These are phyloP conservation scores for Pyracantha coccinea DNA, from an alignment of 331 rosid genomes.

Conservation along the genomic window DNA sequence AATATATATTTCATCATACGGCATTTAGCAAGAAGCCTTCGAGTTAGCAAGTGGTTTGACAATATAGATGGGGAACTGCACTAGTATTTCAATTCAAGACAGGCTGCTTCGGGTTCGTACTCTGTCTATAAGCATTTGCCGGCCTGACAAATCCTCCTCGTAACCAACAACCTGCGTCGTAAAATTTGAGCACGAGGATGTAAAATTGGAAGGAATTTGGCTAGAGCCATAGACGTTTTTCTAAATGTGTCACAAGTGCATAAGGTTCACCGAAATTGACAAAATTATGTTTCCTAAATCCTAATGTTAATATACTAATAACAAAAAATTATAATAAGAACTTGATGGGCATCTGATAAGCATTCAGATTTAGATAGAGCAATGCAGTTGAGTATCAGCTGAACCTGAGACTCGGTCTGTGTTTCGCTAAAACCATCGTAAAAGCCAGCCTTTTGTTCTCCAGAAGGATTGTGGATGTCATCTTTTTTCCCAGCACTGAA, in stretches of 20 bases:
- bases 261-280: neutral
- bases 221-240: conserved; percentile 8
- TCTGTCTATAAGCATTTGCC: conserved; percentile 89
- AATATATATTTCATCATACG: neutral
- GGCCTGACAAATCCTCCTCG: conserved; percentile 91
- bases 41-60: neutral
- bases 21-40: conserved; percentile 10
- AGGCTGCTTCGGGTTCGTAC: conserved; percentile 69
- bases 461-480: conserved; percentile 34
- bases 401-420: conserved; percentile 95
- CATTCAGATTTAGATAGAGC: neutral
- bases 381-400: conserved; percentile 4
- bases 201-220: conserved; percentile 7
- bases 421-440: conserved; percentile 84
- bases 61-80: neutral
- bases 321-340: neutral
- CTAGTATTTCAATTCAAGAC: conserved; percentile 19
- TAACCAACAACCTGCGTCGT: conserved; percentile 69
- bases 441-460: conserved; percentile 32
- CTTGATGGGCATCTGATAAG: neutral
- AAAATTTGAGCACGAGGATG: conserved; percentile 9
- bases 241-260: neutral
- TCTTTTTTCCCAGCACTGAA: conserved; percentile 43
- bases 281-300: neutral
- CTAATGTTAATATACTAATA: neutral